Base-by-base conservation (phyloP, 257 asterid genomes). In the Gentiana macrophylla region DNA sequence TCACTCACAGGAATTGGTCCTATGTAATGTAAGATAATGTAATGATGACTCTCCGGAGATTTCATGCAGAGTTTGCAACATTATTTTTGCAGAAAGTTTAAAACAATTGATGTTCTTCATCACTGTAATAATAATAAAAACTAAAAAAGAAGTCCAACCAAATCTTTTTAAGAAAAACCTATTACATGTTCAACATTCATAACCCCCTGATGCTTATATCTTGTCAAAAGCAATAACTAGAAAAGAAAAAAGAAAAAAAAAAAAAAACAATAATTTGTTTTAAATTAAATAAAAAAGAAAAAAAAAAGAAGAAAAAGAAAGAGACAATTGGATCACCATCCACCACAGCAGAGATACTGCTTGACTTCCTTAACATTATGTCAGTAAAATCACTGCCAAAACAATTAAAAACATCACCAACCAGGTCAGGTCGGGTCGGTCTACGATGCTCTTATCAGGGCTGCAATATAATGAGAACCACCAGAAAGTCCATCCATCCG, bases 21-120 rank as follows among this genome's bases (percentile, higher is more conserved):
- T 58, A 52, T 67, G 59, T 65, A 38, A 49, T 59, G 71, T 55
- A 69, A 72, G 32, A 45, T 62, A 5, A 73, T 56, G 52, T 58
- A 61, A 68, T 67, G 64, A 77, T 71, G 76, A 72, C 64, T 75
- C 75, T 74, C 66, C 66, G 67, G 53, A 63, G 54, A 70, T 67
- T 36, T 52, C 61, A 35, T 32, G 68, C 67, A 72, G 78, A 73
- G 69, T 70, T 67, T 74, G 76, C 79, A 74, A 48, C 69, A 67
- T 66, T 52, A 62, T 67, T 75, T 57, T 61, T 64, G 62, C 55
- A 62, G 70, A 79, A 74, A 74, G 59, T 24, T 56, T 38, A 49
- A 54, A 72, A 64, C 64, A 75, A 79, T 72, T 61, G 71, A 75
- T 80, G 65, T 63, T 74, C 24, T 24, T 24, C 24, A 24, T 24